phyloP scores from a whole-genome alignment of 1,139 yeast genomes.

The Arxiozyma bovina region DNA sequence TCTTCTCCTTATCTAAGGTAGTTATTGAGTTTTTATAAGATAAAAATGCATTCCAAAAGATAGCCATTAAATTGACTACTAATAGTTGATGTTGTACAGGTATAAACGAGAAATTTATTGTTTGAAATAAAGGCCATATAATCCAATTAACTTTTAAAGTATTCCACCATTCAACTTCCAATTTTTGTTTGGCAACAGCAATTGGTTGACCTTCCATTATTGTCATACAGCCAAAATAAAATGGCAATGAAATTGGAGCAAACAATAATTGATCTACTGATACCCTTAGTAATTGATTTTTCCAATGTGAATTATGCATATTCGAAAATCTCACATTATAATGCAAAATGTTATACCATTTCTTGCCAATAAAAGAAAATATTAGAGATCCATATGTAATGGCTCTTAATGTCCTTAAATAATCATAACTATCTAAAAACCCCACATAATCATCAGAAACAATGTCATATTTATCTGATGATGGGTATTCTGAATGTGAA shows the following conservation, averaged over 20 bases:
- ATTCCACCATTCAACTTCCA: constrained; percentile 45
- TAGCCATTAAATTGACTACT: constrained; percentile 61
- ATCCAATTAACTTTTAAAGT: constrained; percentile 67
- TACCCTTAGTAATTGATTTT: constrained; percentile 41
- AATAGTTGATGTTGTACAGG: constrained; percentile 64
- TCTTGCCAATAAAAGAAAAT: constrained; percentile 67
- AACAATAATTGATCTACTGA: constrained; percentile 63
- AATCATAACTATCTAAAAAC: constrained; percentile 32
- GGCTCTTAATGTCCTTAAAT: constrained; percentile 53
- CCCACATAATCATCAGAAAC: neutral
- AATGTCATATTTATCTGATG: constrained; percentile 9
- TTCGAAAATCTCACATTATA: constrained; percentile 31
- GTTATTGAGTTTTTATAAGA: constrained; percentile 41
- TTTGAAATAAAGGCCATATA: constrained; percentile 82
- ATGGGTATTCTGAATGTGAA: constrained; percentile 27
- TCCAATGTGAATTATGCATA: constrained; percentile 22
- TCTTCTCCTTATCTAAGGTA: constrained; percentile 9
- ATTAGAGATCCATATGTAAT: constrained; percentile 64
- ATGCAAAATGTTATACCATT: constrained; percentile 59
- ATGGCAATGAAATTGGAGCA: constrained; percentile 68
- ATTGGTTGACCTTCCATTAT: constrained; percentile 45
- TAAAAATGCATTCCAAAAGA: constrained; percentile 79
- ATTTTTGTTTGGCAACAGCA: constrained; percentile 35
- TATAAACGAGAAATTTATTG: constrained; percentile 57
- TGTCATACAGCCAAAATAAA: constrained; percentile 63